Evolutionary conservation across 805 yeast genomes (phyloP).

Genomic region (Candida andamanensis): DNA sequence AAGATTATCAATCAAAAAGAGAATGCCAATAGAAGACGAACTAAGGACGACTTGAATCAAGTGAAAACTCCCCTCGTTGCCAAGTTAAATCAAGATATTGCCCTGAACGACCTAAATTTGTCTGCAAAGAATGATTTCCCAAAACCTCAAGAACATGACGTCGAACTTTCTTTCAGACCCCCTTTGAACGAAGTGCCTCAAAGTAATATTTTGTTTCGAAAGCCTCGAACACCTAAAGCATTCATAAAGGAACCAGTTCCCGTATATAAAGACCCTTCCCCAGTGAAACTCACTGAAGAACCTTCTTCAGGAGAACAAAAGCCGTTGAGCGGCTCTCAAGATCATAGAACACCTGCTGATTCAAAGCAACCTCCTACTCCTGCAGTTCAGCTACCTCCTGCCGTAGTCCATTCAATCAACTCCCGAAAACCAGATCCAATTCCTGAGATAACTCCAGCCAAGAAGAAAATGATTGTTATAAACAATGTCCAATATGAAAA

Average conservation of each 20-base stretch:
- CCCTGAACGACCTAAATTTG: too few species aligned
- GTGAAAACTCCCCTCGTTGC: neutral
- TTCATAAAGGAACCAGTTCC: conserved; percentile 1
- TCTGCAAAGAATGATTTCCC: too few species aligned
- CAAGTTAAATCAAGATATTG: too few species aligned
- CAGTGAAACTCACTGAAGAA: conserved; percentile 1
- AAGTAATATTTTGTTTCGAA: conserved; percentile 20
- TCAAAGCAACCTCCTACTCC: too few species aligned
- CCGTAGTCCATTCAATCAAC: conserved; percentile 11
- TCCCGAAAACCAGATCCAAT: conserved; percentile 6
- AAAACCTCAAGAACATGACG: neutral
- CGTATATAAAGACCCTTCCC: neutral
- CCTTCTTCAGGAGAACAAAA: neutral
- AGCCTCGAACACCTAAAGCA: conserved; percentile 25
- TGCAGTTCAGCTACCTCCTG: conserved; percentile 9
- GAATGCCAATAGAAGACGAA: conserved; percentile 1
- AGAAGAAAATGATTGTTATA: conserved; percentile 26
- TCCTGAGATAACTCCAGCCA: conserved; percentile 4
- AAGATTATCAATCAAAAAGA: conserved; percentile 15
- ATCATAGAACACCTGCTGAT: neutral
- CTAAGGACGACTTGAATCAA: too few species aligned
- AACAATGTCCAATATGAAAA: conserved; percentile 67
- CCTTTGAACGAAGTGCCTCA: conserved; percentile 18
- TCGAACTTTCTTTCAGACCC: conserved; percentile 5
- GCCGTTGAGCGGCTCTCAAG: neutral